Evolutionary conservation across 2,329 filamentous ascomycete species (phyloP).

Genomic region (Nemania serpens): DNA sequence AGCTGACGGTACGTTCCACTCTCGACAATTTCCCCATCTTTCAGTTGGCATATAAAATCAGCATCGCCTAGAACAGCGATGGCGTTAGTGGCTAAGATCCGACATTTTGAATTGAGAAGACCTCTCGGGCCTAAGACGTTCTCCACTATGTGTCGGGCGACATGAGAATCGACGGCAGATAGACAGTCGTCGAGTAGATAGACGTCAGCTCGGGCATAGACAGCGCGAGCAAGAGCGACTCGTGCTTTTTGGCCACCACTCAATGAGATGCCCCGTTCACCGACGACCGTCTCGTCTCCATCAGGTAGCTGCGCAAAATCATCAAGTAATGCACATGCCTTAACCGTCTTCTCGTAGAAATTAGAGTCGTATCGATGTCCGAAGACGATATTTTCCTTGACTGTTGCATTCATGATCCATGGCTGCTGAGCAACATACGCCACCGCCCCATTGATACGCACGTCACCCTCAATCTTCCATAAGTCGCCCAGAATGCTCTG

Average conservation of each 20-base stretch:
- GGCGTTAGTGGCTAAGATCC: constrained; percentile 92
- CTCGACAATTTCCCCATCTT: constrained; percentile 82
- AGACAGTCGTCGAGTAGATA: constrained; percentile 94
- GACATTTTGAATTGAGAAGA: constrained; percentile 81
- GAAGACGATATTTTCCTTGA: constrained; percentile 96
- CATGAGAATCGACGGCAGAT: constrained; percentile 97
- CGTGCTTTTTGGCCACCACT: constrained; percentile 97
- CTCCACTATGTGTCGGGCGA: constrained; percentile 92
- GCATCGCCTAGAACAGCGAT: constrained; percentile 89
- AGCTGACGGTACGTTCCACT: constrained; percentile 89
- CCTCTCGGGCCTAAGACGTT: constrained; percentile 88
- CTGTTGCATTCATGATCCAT: constrained; percentile 98
- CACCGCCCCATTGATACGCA: constrained; percentile 78
- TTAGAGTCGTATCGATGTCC: constrained; percentile 90
- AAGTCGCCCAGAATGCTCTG: constrained; percentile 88
- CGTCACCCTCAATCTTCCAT: constrained; percentile 85
- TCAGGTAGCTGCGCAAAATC: constrained; percentile 93
- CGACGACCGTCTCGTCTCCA: constrained; percentile 94
- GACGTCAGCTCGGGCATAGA: constrained; percentile 95
- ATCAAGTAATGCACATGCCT: constrained; percentile 86
- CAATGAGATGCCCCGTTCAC: constrained; percentile 93
- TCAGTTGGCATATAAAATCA: constrained; percentile 83
- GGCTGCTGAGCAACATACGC: constrained; percentile 92
- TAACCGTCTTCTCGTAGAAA: constrained; percentile 92
- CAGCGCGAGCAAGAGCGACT: constrained; percentile 86